phyloP scores from a whole-genome alignment of 192 early-diverging fungal genomes.

The Dispira simplex region DNA sequence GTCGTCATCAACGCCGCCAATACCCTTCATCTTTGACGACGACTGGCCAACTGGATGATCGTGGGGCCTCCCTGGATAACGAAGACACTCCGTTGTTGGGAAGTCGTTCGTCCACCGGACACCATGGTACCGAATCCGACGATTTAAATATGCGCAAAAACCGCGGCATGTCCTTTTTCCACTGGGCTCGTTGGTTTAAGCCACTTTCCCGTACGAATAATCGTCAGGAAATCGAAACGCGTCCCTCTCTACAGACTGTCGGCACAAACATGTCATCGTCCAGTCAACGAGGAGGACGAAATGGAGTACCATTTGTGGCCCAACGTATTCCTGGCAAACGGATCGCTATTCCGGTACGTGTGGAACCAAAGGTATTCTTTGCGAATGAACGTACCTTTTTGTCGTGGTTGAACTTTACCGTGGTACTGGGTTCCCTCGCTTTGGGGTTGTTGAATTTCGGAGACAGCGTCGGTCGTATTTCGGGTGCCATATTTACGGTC shows the following conservation, averaged over 20 bases:
- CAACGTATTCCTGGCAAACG: conserved; percentile 33
- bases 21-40: background rate
- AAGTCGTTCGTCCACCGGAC: background rate
- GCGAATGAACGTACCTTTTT: conserved; percentile 90
- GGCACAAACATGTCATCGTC: conserved; percentile 12
- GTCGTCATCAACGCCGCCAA: background rate
- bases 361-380: conserved; percentile 91
- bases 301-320: background rate
- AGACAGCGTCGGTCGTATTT: conserved; percentile 48
- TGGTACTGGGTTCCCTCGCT: conserved; percentile 58
- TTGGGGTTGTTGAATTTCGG: conserved; percentile 74
- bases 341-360: conserved; percentile 54
- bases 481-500: conserved; percentile 48
- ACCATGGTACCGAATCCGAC: background rate
- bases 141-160: background rate
- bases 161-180: background rate
- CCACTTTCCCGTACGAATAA: background rate
- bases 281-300: background rate
- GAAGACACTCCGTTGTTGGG: background rate
- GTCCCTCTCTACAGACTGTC: conserved; percentile 5
- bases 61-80: background rate
- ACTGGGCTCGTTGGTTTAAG: conserved; percentile 5
- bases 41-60: background rate
- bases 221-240: background rate
- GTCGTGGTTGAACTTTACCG: conserved; percentile 76